Evolutionary conservation across 768 basidiomycete species (phyloP).

Genomic region (Pleurotus platypus): DNA sequence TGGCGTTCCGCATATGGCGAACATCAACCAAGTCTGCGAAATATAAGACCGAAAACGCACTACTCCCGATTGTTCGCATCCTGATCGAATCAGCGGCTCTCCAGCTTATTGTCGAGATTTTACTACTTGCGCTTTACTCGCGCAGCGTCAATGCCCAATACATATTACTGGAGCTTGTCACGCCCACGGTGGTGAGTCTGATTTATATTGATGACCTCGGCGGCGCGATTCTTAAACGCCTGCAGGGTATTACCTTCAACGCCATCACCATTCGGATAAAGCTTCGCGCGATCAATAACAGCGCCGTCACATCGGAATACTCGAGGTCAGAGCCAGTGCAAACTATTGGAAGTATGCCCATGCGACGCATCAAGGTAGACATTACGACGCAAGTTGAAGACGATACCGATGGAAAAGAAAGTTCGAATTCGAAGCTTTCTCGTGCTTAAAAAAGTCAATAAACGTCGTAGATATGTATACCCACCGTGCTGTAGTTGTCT

Average conservation of each 20-base stretch:
- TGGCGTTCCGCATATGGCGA: slow-evolving; percentile 18
- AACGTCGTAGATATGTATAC: too few species aligned
- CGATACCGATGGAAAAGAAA: background rate
- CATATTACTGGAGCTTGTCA: slow-evolving; percentile 14
- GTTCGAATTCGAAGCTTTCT: too few species aligned
- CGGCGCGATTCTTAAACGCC: background rate
- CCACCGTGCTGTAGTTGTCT: too few species aligned
- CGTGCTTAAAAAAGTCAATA: too few species aligned
- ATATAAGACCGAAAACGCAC: slow-evolving; percentile 3
- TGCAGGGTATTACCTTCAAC: background rate
- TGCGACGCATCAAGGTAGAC: slow-evolving; percentile 1
- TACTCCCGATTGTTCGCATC: slow-evolving; percentile 14
- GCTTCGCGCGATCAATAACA: background rate
- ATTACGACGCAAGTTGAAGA: background rate
- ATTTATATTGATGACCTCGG: background rate
- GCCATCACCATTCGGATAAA: background rate
- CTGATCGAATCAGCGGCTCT: slow-evolving; percentile 17
- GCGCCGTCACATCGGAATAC: background rate
- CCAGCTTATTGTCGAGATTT: slow-evolving; percentile 15
- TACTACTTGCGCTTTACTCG: slow-evolving; percentile 15
- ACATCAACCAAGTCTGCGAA: slow-evolving; percentile 8
- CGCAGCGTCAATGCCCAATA: slow-evolving; percentile 16
- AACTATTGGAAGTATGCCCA: background rate
- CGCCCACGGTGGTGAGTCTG: slow-evolving; percentile 13
- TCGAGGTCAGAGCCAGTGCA: slow-evolving; percentile 1